Conservation (phyloP, 2,329 filamentous ascomycete genomes). For the Pseudopithomyces maydicus region DNA sequence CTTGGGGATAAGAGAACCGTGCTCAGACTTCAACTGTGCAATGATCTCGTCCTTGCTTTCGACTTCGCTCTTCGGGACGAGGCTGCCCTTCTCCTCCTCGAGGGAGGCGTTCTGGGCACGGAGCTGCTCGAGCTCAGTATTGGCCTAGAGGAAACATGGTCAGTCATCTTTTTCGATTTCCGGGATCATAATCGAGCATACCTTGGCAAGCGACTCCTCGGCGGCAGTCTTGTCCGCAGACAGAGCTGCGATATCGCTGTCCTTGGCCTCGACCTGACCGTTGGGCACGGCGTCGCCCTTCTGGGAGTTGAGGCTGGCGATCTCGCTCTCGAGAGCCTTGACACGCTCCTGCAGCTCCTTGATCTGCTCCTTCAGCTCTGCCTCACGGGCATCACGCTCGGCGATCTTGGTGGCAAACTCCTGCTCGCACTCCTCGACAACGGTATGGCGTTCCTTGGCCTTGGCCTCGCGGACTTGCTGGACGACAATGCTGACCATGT, state of each 20-base stretch:
- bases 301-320: conserved; percentile 22
- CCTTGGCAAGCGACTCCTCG: conserved; percentile 22
- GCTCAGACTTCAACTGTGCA: conserved; percentile 2
- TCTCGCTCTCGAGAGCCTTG: conserved; percentile 31
- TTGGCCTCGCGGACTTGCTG: conserved; percentile 48
- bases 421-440: conserved; percentile 41
- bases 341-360: conserved; percentile 35
- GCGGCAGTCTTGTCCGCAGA: conserved; percentile 24
- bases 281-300: conserved; percentile 22
- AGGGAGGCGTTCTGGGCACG: conserved; percentile 17
- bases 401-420: conserved; percentile 39
- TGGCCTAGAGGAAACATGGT: conserved; percentile 7
- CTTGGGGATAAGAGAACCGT: conserved; percentile 22
- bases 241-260: conserved; percentile 30
- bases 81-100: conserved; percentile 14
- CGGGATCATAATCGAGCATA: not conserved
- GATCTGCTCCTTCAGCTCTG: conserved; percentile 34
- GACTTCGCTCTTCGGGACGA: conserved; percentile 15
- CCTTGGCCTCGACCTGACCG: conserved; percentile 35
- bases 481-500: conserved; percentile 49
- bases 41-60: conserved; percentile 13
- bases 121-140: conserved; percentile 26
- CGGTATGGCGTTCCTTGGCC: conserved; percentile 41
- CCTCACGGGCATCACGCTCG: conserved; percentile 26
- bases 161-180: not conserved